These are phyloP conservation scores for Nicotiana attenuata DNA, from an alignment of 257 asterid species.

Conservation along the genomic window DNA sequence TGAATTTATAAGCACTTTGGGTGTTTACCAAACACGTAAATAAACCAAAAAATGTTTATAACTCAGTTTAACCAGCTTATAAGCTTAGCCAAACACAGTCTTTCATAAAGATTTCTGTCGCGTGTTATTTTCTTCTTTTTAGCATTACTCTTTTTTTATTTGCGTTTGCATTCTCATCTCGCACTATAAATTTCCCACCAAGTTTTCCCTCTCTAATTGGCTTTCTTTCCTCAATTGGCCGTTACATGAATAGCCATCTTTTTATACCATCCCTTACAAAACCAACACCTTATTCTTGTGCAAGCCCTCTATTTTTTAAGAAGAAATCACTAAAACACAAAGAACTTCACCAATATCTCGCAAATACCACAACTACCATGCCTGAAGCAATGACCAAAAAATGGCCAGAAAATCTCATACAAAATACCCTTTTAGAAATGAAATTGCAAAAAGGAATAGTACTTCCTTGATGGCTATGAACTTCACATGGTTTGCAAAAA, in stretches of 20 bases:
- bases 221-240: constrained; percentile 5
- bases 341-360: constrained; percentile 8
- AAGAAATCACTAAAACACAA: background rate
- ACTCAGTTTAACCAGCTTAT: too few species aligned
- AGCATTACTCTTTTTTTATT: background rate
- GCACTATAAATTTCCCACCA: constrained; percentile 24
- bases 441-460: constrained; percentile 50
- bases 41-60: too few species aligned
- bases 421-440: constrained; percentile 42
- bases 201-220: background rate
- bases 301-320: background rate
- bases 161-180: constrained; percentile 21
- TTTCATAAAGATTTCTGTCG: background rate
- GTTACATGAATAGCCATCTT: constrained; percentile 2
- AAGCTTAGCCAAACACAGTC: background rate
- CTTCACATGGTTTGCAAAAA: constrained; percentile 75
- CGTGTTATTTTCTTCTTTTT: background rate
- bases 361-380: constrained; percentile 5
- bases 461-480: constrained; percentile 58
- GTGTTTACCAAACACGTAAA: too few species aligned
- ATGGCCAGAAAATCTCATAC: constrained; percentile 10
- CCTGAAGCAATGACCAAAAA: constrained; percentile 19
- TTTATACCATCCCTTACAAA: background rate
- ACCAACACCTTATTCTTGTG: constrained; percentile 23
- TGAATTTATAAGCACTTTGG: too few species aligned